Base-by-base conservation (phyloP, 345 rosid species). In the Melaleuca alternifolia region DNA sequence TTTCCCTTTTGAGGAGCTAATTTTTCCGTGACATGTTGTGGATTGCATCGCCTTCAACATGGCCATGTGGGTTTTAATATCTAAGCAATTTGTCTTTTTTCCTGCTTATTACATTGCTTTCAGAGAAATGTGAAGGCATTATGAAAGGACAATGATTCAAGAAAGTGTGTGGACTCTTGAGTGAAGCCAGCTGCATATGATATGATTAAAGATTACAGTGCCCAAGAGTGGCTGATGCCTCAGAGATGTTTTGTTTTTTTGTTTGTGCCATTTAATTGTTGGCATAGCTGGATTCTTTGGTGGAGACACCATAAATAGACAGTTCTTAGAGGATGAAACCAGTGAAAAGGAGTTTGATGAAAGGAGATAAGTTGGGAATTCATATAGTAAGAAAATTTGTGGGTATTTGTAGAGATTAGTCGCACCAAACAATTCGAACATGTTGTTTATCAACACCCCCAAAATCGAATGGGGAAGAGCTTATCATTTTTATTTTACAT, bases 11-110 rank as follows among this genome's bases (percentile, higher is more conserved):
- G 24, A 33, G 48, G 24, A 48, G 48, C 79, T 10, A 71, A 71
- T 18, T 10, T 48, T 37, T 37, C 14, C 46, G 46, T 85, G 62
- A 81, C 88, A 86, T 87, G 85, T 84, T 87, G 84, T 89, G 87
- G 83, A 30, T 21, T 86, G 85, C 54, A 24, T 11, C 75, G 85
- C 48, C 79, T 85, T 91, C 54, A 41, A 20, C 51, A 44, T 54
- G 33, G 37, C 85, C 89, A 86, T 87, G 85, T 89, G 87, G 86
- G 71, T 83, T 89, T 89, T 84, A 84, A 57, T 84, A 21, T 33
- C 84, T 24, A 14, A 9, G 86, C 54, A 41, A 46, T 75, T 10
- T 83, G 84, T 90, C 91, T 33, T 51, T 85, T 57, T 84, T 84
- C 24, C 21, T 75, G 54, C 85, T 75, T 33, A 28, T 76, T 75